Evolutionary conservation across 2,329 filamentous ascomycete species (phyloP).

Genomic region (Geosmithia flava): DNA sequence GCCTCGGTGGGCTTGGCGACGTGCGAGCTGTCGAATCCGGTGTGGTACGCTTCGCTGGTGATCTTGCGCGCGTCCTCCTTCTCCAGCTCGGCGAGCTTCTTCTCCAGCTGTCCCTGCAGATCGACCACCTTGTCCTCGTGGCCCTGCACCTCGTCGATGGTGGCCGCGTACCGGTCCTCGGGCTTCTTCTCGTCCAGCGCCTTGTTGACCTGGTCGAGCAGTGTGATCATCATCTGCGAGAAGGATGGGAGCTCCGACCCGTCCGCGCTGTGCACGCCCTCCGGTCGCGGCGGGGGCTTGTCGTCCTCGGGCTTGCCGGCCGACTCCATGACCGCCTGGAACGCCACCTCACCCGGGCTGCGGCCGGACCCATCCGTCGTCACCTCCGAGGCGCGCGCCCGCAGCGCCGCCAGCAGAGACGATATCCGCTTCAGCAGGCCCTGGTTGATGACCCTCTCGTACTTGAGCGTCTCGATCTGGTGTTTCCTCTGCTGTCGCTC

Average conservation of each 20-base stretch:
- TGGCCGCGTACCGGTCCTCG: constrained; percentile 57
- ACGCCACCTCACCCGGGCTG: constrained; percentile 71
- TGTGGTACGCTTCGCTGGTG: constrained; percentile 80
- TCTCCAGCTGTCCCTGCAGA: constrained; percentile 62
- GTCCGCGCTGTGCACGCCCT: constrained; percentile 61
- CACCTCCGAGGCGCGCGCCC: constrained; percentile 58
- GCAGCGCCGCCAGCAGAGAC: constrained; percentile 60
- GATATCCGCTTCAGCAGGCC: constrained; percentile 78
- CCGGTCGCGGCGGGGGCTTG: constrained; percentile 60
- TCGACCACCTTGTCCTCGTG: constrained; percentile 69
- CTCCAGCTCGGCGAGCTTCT: constrained; percentile 70
- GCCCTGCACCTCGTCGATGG: constrained; percentile 63
- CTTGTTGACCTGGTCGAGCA: constrained; percentile 85
- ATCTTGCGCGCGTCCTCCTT: constrained; percentile 81
- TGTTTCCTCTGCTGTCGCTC: constrained; percentile 75
- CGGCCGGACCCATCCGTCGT: constrained; percentile 44
- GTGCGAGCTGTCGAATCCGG: constrained; percentile 80
- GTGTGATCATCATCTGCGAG: constrained; percentile 95
- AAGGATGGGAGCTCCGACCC: constrained; percentile 64
- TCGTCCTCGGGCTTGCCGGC: constrained; percentile 62
- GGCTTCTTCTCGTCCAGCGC: constrained; percentile 67
- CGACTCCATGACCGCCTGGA: constrained; percentile 72
- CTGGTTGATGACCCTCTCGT: constrained; percentile 88
- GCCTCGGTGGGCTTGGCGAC: constrained; percentile 49
- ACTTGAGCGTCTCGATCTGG: constrained; percentile 84